A percentile compares a stretch with the other conserved stretches of the same genome.
These are phyloP conservation scores for Papiliotrema nemorosa DNA, from an alignment of 1,284 basidiomycete species.

Conservation along the genomic window DNA sequence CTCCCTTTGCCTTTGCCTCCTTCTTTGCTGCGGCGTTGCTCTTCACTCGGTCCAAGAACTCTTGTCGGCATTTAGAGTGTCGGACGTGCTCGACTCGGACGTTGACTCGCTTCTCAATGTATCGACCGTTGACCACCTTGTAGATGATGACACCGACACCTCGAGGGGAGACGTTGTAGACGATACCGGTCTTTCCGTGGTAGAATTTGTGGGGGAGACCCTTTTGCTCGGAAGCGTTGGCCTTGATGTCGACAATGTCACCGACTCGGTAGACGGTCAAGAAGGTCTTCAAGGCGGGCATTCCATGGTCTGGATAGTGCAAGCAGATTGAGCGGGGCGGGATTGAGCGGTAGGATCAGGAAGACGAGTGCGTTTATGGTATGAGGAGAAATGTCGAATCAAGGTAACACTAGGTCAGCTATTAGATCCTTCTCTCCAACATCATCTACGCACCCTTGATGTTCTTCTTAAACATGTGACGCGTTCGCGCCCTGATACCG, in stretches of 20 bases:
- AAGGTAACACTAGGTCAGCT: constrained; percentile 11
- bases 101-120: constrained; percentile 99
- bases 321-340: not conserved
- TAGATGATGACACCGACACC: constrained; percentile 96
- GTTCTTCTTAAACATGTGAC: constrained; percentile 98
- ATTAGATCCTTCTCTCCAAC: constrained; percentile 8
- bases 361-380: not conserved
- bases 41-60: constrained; percentile 97
- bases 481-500: constrained; percentile 99
- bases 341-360: not conserved
- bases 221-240: constrained; percentile 98
- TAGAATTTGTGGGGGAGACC: constrained; percentile 65
- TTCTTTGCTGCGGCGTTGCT: constrained; percentile 80
- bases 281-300: constrained; percentile 88
- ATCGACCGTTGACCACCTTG: constrained; percentile 98
- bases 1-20: constrained; percentile 87
- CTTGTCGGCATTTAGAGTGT: constrained; percentile 98
- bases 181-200: constrained; percentile 74
- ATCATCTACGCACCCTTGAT: constrained; percentile 69
- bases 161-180: constrained; percentile 95
- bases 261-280: constrained; percentile 89
- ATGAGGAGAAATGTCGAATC: not conserved
- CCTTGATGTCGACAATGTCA: constrained; percentile 99
- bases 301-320: constrained; percentile 71
- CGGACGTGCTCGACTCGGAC: constrained; percentile 95